Evolutionary conservation across 169 alveolate species (phyloP).

Genomic region (Pseudocohnilembus persalinus): DNA sequence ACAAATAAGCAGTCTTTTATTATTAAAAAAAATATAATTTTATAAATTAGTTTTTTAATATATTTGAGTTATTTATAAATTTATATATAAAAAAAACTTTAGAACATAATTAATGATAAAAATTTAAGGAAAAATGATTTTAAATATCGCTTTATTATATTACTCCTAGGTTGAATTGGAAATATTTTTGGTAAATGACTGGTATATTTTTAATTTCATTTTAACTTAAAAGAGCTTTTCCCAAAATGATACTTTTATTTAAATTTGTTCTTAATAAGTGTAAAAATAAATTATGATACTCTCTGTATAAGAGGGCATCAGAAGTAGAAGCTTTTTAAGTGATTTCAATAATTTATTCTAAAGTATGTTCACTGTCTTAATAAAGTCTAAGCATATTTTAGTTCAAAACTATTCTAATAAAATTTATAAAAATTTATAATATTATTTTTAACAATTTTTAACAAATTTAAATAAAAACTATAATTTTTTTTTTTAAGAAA

Average conservation of each 20-base stretch:
- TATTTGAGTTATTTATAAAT: no score
- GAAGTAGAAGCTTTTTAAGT: conserved; percentile 8
- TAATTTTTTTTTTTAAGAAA: not conserved
- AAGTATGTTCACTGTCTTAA: conserved; percentile 30
- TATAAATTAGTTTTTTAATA: no score
- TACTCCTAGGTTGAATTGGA: conserved; percentile 40
- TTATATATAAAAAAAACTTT: no score
- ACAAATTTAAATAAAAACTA: no score
- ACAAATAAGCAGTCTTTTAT: conserved; percentile 41
- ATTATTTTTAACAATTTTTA: not conserved
- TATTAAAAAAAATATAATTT: not conserved
- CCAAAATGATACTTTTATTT: conserved; percentile 39
- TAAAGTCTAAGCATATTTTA: conserved; percentile 22
- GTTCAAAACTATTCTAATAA: conserved; percentile 24
- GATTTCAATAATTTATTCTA: conserved; percentile 31
- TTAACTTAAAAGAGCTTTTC: conserved; percentile 44
- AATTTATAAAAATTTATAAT: not conserved
- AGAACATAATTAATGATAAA: no score
- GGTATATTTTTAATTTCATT: conserved; percentile 31
- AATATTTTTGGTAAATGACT: conserved; percentile 22
- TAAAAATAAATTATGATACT: conserved; percentile 31
- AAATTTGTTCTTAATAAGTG: conserved; percentile 29
- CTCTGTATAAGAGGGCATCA: conserved; percentile 21
- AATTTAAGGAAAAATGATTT: no score
- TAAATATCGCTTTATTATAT: no score